phyloP scores from a whole-genome alignment of 169 alveolate genomes.

The Condylostoma magnum region DNA sequence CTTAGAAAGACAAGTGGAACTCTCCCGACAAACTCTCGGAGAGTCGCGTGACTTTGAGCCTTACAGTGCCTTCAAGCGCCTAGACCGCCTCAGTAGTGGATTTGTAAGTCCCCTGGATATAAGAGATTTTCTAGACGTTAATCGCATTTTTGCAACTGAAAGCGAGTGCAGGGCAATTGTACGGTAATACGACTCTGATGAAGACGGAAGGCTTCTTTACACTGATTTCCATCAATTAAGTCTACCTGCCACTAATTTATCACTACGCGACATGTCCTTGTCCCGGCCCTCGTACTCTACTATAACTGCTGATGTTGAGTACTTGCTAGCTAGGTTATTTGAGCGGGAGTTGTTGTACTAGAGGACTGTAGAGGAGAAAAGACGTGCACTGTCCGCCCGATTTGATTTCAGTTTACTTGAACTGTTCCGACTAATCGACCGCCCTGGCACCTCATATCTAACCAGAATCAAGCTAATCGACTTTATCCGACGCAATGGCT shows the following conservation, averaged over 20 bases:
- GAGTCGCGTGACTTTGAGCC: constrained; percentile 28
- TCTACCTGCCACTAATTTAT: constrained; percentile 26
- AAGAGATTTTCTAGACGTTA: neutral
- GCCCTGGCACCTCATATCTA: constrained; percentile 22
- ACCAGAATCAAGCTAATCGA: neutral
- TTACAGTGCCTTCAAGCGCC: neutral
- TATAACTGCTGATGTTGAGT: constrained; percentile 10
- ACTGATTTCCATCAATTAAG: constrained; percentile 6
- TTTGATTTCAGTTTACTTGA: constrained; percentile 9
- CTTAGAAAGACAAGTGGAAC: constrained; percentile 13
- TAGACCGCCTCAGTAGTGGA: constrained; percentile 19
- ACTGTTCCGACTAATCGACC: constrained; percentile 6
- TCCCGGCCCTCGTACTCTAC: neutral
- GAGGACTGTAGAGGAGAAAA: neutral
- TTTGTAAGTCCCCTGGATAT: constrained; percentile 14
- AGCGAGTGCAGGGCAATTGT: neutral
- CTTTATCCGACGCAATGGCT: constrained; percentile 9
- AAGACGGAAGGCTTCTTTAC: constrained; percentile 22
- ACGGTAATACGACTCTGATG: constrained; percentile 20
- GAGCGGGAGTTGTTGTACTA: constrained; percentile 3
- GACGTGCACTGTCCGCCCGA: neutral
- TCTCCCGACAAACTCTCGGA: neutral
- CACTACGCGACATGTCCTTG: constrained; percentile 30
- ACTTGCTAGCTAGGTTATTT: constrained; percentile 14
- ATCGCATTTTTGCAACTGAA: neutral